A percentile compares a stretch with the other conserved stretches of the same genome.
Evolutionary conservation across 768 basidiomycete genomes (phyloP).

Genomic region (Boletus vinaceobasis): DNA sequence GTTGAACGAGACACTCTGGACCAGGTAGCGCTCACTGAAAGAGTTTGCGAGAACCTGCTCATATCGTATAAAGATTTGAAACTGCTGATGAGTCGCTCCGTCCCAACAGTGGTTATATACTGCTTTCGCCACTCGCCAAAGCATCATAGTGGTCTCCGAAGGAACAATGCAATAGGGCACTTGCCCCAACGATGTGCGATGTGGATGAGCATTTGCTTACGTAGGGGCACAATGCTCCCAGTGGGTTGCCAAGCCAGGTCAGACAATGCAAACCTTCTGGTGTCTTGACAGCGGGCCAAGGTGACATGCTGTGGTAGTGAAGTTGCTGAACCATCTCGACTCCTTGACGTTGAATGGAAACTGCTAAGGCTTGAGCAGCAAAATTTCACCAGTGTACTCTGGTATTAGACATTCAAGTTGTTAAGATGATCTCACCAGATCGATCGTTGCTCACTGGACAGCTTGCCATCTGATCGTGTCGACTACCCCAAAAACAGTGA

Average conservation of each 20-base stretch:
- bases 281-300: constrained; percentile 1
- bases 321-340: background rate
- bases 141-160: constrained; percentile 9
- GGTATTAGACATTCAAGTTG: background rate
- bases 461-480: background rate
- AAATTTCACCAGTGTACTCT: background rate
- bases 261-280: constrained; percentile 2
- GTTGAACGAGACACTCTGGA: background rate
- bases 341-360: background rate
- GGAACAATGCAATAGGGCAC: constrained; percentile 22
- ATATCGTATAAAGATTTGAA: constrained; percentile 9
- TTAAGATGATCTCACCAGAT: constrained; percentile 8
- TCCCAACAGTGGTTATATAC: constrained; percentile 21
- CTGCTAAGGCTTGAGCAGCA: background rate
- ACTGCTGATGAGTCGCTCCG: background rate
- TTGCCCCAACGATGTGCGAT: constrained; percentile 5
- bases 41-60: constrained; percentile 32
- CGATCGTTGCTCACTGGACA: background rate
- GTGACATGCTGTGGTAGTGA: constrained; percentile 6
- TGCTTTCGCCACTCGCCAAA: constrained; percentile 24
- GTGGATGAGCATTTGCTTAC: constrained; percentile 13
- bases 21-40: constrained; percentile 23
- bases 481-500: background rate
- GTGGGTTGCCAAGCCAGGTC: background rate
- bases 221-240: background rate